phyloP scores from a whole-genome alignment of 164 flowering plant genomes.

The Houttuynia cordata region DNA sequence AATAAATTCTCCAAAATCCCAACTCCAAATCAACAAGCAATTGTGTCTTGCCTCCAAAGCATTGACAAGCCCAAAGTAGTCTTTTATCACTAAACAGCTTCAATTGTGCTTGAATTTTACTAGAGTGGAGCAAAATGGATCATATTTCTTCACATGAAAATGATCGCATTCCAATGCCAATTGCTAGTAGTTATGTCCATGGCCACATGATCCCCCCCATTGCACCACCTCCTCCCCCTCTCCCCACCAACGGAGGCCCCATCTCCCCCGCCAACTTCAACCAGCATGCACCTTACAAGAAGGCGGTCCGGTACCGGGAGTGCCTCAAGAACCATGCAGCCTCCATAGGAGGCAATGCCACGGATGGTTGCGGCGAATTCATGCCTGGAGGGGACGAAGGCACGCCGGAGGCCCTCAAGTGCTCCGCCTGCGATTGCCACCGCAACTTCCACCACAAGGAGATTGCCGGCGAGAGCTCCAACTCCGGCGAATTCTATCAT shows the following conservation, averaged over 20 bases:
- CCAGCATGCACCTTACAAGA: constrained; percentile 14
- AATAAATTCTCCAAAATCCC: too few relatives aligned
- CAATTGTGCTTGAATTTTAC: too few relatives aligned
- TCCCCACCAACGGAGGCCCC: constrained; percentile 7
- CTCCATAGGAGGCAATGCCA: constrained; percentile 75
- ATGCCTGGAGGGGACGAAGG: constrained; percentile 78
- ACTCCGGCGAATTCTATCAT: constrained; percentile 18
- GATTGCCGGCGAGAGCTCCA: constrained; percentile 29
- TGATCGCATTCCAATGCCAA: constrained; percentile 48
- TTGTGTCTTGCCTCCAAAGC: too few relatives aligned
- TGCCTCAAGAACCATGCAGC: constrained; percentile 95
- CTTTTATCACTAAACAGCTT: too few relatives aligned
- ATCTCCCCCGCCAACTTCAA: neutral
- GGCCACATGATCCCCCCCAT: constrained; percentile 29
- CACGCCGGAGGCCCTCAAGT: constrained; percentile 57
- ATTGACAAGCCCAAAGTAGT: neutral
- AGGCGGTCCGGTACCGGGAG: constrained; percentile 43
- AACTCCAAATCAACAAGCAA: too few relatives aligned
- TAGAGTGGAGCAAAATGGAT: too few relatives aligned
- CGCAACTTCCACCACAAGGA: constrained; percentile 88
- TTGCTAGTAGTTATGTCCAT: constrained; percentile 33
- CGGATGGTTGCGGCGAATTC: constrained; percentile 94
- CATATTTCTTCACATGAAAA: constrained; percentile 34
- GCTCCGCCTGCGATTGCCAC: constrained; percentile 87
- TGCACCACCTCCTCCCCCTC: constrained; percentile 9